A percentile compares a stretch with the other conserved stretches of the same genome.
Conservation (phyloP, 139 green algal genomes). For the Picochlorum sp. region DNA sequence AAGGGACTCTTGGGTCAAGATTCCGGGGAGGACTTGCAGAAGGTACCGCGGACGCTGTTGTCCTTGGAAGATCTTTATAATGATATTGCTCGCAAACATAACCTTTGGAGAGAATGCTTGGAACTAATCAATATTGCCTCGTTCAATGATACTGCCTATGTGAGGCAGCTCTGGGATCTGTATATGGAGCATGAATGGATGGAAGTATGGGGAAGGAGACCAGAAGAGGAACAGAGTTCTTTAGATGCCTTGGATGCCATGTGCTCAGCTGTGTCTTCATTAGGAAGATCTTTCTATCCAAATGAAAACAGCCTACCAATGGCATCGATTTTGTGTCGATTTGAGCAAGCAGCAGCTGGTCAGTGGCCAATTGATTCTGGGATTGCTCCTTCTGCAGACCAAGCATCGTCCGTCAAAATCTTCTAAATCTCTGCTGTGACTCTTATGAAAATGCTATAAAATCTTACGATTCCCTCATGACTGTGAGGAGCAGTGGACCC, state of each 20-base stretch:
- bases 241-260: constrained; percentile 15
- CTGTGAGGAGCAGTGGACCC: constrained; percentile 15
- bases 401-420: background rate
- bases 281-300: constrained; percentile 52
- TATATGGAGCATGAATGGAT: constrained; percentile 33
- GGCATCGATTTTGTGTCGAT: constrained; percentile 50
- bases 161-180: constrained; percentile 75
- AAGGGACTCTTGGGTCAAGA: background rate
- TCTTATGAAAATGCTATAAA: constrained; percentile 27
- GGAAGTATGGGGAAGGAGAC: background rate
- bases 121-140: constrained; percentile 62
- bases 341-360: constrained; percentile 62
- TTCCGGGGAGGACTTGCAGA: background rate
- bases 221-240: background rate
- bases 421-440: constrained; percentile 4
- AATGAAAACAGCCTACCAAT: constrained; percentile 55
- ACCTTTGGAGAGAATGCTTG: constrained; percentile 66
- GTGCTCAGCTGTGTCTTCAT: constrained; percentile 16
- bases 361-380: constrained; percentile 41
- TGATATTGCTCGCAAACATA: constrained; percentile 30
- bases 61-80: constrained; percentile 72
- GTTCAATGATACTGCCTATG: constrained; percentile 29
- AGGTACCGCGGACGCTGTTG: constrained; percentile 20
- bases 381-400: background rate
- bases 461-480: constrained; percentile 24